These are phyloP conservation scores for Lolium perenne DNA, from an alignment of 176 grass and related monocot species.

Conservation along the genomic window DNA sequence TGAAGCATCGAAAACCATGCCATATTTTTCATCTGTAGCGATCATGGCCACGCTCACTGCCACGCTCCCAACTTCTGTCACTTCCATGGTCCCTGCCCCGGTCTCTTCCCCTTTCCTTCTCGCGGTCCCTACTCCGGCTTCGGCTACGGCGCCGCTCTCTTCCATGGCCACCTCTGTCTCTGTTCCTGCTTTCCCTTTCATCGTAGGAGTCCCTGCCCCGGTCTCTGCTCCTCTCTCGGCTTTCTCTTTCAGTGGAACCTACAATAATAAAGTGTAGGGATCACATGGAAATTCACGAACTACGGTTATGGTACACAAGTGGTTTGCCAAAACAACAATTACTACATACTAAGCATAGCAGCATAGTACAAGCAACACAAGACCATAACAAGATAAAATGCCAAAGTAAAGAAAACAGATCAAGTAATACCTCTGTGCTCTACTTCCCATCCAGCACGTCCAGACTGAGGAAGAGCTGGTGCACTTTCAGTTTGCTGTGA, in stretches of 20 bases:
- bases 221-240: conserved; percentile 60
- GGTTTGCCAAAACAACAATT: neutral
- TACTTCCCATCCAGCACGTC: conserved; percentile 76
- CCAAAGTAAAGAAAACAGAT: neutral
- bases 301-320: neutral
- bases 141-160: conserved; percentile 55
- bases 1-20: neutral
- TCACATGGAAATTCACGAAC: neutral
- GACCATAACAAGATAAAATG: neutral
- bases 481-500: conserved; percentile 61
- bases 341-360: neutral
- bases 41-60: conserved; percentile 45
- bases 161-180: conserved; percentile 57
- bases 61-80: conserved; percentile 51
- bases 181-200: conserved; percentile 56
- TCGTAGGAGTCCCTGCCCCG: conserved; percentile 41
- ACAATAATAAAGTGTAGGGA: neutral
- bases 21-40: conserved; percentile 39
- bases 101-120: conserved; percentile 68
- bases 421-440: conserved; percentile 67
- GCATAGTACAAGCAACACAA: neutral
- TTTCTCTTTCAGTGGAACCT: conserved; percentile 51
- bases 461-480: conserved; percentile 61
- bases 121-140: conserved; percentile 61
- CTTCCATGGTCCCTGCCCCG: conserved; percentile 54